phyloP scores from a whole-genome alignment of 768 basidiomycete species.

The Boletus pseudopeckii region DNA sequence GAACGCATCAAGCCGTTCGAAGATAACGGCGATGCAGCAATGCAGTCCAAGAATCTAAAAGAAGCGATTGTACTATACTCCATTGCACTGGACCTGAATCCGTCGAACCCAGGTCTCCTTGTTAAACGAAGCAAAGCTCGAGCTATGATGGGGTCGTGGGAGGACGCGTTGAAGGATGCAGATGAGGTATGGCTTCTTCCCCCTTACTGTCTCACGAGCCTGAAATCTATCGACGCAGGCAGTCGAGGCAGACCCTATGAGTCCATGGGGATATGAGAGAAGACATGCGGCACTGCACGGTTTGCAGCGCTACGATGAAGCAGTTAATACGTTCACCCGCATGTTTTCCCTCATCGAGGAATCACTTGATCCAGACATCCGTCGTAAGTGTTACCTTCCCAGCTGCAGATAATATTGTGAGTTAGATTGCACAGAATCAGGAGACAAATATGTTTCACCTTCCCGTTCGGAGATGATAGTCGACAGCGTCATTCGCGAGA shows the following conservation, averaged over 20 bases:
- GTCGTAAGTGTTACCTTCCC: not conserved
- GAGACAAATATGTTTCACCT: not conserved
- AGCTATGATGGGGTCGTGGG: not conserved
- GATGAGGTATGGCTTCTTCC: not conserved
- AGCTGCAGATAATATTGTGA: fast-evolving
- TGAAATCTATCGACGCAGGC: not conserved
- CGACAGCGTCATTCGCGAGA: not conserved
- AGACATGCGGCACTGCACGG: slow-evolving; percentile 1
- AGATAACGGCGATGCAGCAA: not conserved
- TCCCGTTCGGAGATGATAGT: not conserved
- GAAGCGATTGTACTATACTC: slow-evolving; percentile 6
- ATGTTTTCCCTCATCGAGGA: slow-evolving; percentile 1
- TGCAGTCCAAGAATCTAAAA: not conserved
- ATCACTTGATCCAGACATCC: not conserved
- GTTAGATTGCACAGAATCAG: not conserved
- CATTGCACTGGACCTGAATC: not conserved
- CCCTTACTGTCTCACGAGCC: fast-evolving
- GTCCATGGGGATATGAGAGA: not conserved
- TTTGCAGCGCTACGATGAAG: not conserved
- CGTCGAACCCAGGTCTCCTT: not conserved
- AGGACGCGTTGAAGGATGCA: slow-evolving; percentile 12
- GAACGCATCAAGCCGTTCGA: not conserved
- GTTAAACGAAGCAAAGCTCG: slow-evolving; percentile 7
- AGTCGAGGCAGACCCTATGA: not conserved
- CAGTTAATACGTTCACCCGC: not conserved